Conservation (phyloP, 768 basidiomycete species). For the Boletus patriciae region DNA sequence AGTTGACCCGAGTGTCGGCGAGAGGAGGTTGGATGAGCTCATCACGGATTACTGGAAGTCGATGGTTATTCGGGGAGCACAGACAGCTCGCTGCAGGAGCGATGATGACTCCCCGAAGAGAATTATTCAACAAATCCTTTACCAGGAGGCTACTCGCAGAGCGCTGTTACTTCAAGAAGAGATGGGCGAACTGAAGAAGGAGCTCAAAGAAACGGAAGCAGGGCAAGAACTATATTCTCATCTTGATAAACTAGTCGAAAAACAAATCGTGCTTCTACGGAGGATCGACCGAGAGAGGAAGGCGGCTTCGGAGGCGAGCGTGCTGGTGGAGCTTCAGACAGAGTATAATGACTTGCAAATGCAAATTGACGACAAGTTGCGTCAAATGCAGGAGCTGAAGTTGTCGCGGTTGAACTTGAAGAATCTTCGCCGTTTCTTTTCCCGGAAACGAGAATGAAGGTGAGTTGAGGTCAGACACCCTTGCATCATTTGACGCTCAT, state of each 20-base stretch:
- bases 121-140: constrained; percentile 9
- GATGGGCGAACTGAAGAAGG: constrained; percentile 5
- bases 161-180: constrained; percentile 6
- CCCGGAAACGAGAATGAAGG: neutral
- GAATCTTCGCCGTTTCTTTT: neutral
- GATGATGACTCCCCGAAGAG: constrained; percentile 7
- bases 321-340: constrained; percentile 4
- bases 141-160: neutral
- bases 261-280: constrained; percentile 4
- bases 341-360: constrained; percentile 4
- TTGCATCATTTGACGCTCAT: neutral
- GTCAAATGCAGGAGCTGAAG: constrained; percentile 12
- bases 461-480: neutral
- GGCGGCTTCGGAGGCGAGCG: neutral
- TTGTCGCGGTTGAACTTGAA: neutral
- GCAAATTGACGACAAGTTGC: constrained; percentile 10
- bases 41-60: constrained; percentile 2
- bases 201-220: constrained; percentile 8
- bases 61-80: constrained; percentile 13
- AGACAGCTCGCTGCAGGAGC: constrained; percentile 4
- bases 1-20: constrained; percentile 20
- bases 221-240: constrained; percentile 10
- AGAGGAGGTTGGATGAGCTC: constrained; percentile 15
- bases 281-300: constrained; percentile 12
- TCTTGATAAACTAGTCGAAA: constrained; percentile 9